Evolutionary conservation across 768 basidiomycete genomes (phyloP), one percentile per base, ranked within the genome.

Genomic region (Daedaleopsis sinensis): DNA sequence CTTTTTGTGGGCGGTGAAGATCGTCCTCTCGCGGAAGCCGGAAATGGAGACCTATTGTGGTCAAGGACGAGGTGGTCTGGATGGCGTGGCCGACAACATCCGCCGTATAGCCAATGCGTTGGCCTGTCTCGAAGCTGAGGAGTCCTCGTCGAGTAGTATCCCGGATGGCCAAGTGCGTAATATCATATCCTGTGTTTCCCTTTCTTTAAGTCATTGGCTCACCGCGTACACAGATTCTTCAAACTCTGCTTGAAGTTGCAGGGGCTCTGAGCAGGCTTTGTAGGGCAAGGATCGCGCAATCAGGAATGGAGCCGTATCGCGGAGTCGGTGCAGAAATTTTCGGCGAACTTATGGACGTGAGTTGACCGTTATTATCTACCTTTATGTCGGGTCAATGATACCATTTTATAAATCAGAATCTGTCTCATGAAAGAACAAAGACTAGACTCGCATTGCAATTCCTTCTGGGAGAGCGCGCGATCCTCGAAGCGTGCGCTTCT

Each of bases 381-480:
- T 7, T 7, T 3, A 32, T 32, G 27, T 32, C 27, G 3, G 27
- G 27, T 32, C 27, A 32, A 32, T 32, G 27, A 32, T 32, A 32
- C 27, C 27, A 3, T 7, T 32, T 32, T 32, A 3, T 50, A 18
- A 21, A 36, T 3, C 10, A 71, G 70, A 52, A 42, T 24, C 57
- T 71, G 1, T 63, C 64, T 6, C 54, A 53, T 1, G 44, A 51
- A 23, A 38, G 48, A 18, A 15, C 23, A 5, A 63, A 64, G 53
- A 71, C 66, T 0, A 65, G 65, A 4, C 58, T 67, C 2, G 69
- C 67, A 3, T 32, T 70, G 7, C 36, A 56, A 51, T 65, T 68
- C 42, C 68, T 68, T 8, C 59, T 72, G 13, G 52, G 63, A n/a
- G 71, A 72, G 63, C 67, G 71, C 18, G 64, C 68, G 10, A 44